Base-by-base conservation (phyloP, 2,329 filamentous ascomycete genomes). In the Fusarium graminum region DNA sequence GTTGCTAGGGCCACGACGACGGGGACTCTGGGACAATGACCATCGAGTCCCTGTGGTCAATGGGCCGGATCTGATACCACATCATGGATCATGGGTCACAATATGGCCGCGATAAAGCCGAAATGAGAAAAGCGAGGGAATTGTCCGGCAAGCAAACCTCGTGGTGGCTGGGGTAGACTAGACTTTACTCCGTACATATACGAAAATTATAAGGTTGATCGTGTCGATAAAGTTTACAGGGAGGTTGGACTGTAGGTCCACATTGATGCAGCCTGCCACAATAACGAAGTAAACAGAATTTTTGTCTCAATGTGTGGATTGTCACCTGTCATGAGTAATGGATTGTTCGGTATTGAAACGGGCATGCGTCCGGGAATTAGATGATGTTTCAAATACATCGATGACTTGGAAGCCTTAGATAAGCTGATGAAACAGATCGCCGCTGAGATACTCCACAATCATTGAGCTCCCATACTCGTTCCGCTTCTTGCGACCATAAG, bases 1-100 rank as follows among this genome's bases (percentile, higher is more conserved):
- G 34, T 30, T 70, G 59, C 38, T 42, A 62, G 42, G 60, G 13
- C 4, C 22, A 46, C 16, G 16, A 7, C 3, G 42, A 34, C 10
- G 58, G 29, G 40, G 51, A 13, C 14, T 36, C 51, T 26, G n/a
- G 45, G 13, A 63, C 29, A 10, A 19, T 17, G 7, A 14, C 28
- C 1, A 30, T 46, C 3, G 25, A 44, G 12, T 25, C 41, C n/a
- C 34, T 44, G 22, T 67, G 53, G 58, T 44, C 19, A 6, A 52
- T 59, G 17, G 16, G 10, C 7, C 17, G 17, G 19, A 6, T n/a
- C 11, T 60, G 22, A 41, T 14, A 25, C n/a, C 11, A 32, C 28
- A 25, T 19, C 11, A 32, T 32, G 2, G 10, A 53, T 11, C 17
- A 11, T 13, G 28, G 29, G 6, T 30, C 19, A 16, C 16, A 17